phyloP scores from a whole-genome alignment of 139 green algal genomes.

The Ostreobium quekettii region DNA sequence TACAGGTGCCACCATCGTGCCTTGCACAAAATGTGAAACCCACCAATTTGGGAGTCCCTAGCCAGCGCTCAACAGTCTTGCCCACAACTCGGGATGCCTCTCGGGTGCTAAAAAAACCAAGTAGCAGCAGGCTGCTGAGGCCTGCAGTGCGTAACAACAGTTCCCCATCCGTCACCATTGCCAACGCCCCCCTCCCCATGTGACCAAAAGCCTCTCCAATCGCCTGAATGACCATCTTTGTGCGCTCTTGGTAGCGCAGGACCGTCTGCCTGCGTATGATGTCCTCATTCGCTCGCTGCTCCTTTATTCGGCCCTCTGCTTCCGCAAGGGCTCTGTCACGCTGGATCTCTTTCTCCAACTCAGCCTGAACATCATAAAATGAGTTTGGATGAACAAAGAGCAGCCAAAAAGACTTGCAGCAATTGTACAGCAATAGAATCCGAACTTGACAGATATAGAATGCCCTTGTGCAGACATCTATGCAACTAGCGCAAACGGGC shows the following conservation, averaged over 20 bases:
- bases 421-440: too few relatives aligned
- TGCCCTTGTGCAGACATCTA: too few relatives aligned
- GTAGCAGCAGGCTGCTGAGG: conserved; percentile 11
- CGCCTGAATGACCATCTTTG: conserved; percentile 18
- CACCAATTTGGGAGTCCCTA: conserved; percentile 76
- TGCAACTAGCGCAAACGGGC: too few relatives aligned
- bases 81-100: conserved; percentile 71
- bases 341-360: conserved; percentile 76
- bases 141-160: conserved; percentile 8
- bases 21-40: too few relatives aligned
- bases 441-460: too few relatives aligned
- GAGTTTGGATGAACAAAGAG: too few relatives aligned
- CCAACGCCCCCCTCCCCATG: conserved; percentile 10
- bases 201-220: conserved; percentile 13
- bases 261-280: conserved; percentile 61
- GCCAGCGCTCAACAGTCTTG: conserved; percentile 64
- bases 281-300: conserved; percentile 91
- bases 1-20: too few relatives aligned
- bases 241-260: conserved; percentile 16
- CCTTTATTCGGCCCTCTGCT: conserved; percentile 81
- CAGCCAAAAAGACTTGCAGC: too few relatives aligned
- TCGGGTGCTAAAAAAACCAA: conserved; percentile 27
- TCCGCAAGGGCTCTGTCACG: conserved; percentile 83
- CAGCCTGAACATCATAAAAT: too few relatives aligned
- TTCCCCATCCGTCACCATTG: conserved; percentile 7